A percentile compares a stretch with the other conserved stretches of the same genome.
Conservation (phyloP, 192 early-diverging fungal genomes). For the Physocladia obscura region DNA sequence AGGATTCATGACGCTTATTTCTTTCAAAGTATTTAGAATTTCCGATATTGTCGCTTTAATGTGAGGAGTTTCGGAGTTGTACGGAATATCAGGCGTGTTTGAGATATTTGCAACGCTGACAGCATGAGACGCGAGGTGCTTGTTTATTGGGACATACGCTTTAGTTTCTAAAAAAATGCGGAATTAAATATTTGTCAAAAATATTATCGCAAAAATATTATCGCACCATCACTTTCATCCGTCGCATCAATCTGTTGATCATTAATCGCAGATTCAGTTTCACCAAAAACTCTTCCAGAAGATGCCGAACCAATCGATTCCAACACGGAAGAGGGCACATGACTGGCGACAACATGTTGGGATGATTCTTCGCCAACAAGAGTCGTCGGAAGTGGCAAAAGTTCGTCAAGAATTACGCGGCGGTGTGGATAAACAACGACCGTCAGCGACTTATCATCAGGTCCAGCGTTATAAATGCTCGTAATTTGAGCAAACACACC, state of each 20-base stretch:
- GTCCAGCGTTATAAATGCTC: constrained; percentile 73
- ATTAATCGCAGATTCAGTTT: no score
- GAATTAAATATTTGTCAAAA: no score
- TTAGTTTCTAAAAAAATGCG: neutral
- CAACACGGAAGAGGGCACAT: no score
- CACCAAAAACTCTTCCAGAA: no score
- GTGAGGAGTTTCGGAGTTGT: constrained; percentile 79
- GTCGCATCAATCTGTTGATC: no score
- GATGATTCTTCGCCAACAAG: no score
- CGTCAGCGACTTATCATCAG: constrained; percentile 72
- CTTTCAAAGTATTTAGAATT: constrained; percentile 94
- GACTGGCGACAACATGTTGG: no score
- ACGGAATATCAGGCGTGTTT: constrained; percentile 81
- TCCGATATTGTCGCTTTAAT: constrained; percentile 92
- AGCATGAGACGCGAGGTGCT: constrained; percentile 56
- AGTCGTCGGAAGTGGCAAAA: constrained; percentile 46
- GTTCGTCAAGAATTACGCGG: constrained; percentile 75
- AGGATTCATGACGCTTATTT: constrained; percentile 91
- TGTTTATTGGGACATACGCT: constrained; percentile 43
- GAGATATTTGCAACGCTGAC: constrained; percentile 88
- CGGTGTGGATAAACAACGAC: constrained; percentile 96
- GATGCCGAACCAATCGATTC: no score
- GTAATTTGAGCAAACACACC: constrained; percentile 98
- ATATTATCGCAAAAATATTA: no score
- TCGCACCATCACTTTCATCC: no score